Evolutionary conservation across 2,329 filamentous ascomycete genomes (phyloP).

Genomic region (Aspergillus fischeri): DNA sequence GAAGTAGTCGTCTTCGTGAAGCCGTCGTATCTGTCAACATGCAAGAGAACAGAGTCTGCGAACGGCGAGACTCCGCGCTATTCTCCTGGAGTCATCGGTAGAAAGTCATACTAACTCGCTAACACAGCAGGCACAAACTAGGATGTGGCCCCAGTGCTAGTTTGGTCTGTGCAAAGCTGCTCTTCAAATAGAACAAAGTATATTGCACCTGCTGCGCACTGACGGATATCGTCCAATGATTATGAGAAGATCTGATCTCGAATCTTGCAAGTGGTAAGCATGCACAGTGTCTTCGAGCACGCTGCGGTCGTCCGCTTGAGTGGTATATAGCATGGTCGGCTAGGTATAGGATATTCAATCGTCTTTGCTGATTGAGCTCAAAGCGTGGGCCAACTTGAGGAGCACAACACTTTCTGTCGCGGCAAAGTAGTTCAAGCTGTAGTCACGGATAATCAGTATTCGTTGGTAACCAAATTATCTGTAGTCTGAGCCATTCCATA

Average conservation of each 20-base stretch:
- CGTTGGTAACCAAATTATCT: not conserved
- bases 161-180: not conserved
- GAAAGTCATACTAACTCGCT: not conserved
- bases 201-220: not conserved
- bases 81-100: not conserved
- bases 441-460: not conserved
- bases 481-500: conserved; percentile 20
- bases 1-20: not conserved
- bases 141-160: not conserved
- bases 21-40: too few relatives aligned
- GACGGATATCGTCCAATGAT: not conserved
- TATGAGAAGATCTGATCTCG: not conserved
- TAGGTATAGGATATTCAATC: conserved; percentile 26
- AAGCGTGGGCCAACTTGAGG: conserved; percentile 60
- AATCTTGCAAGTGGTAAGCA: not conserved
- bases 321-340: not conserved
- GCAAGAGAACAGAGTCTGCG: not conserved
- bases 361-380: conserved; percentile 41
- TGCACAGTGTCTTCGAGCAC: not conserved
- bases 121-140: not conserved
- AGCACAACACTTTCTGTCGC: conserved; percentile 96
- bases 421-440: conserved; percentile 80
- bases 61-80: not conserved
- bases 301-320: not conserved
- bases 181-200: not conserved